Evolutionary conservation across 345 rosid species (phyloP), one percentile per base, ranked within the genome.

Genomic region (Murraya paniculata): DNA sequence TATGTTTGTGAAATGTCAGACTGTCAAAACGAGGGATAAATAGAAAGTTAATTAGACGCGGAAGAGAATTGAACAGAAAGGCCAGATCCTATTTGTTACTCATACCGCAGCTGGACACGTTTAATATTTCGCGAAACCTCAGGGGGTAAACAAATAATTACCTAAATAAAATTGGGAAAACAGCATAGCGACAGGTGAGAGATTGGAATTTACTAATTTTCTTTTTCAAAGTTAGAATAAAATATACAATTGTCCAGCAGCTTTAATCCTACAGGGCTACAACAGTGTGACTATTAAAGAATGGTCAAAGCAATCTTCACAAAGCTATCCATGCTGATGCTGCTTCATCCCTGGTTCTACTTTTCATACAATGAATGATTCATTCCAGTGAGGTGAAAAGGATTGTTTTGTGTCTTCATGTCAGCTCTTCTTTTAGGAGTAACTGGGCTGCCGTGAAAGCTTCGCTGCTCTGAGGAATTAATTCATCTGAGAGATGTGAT

Each of bases 401-500:
- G 58, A 28, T 41, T 18, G 9, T 28, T 60, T 39, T 2, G 28
- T 9, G 59, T 41, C 9, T 24, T 48, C 35, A 16, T 11, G 9
- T 31, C 39, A 19, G 35, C 38, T 33, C 36, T 45, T 64, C 36
- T 2, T 21, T 19, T 41, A 21, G 70, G 21, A 5, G 56, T 1
- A 19, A 56, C 9, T 57, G 41, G 1, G 9, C 9, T n/a, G 45
- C 6, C 1, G 11, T 9, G 21, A 62, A 14, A 70, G 62, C 68
- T 60, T 48, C 7, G 62, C 2, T 0, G 24, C 61, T 69, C 56
- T 21, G 59, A 53, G 61, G 72, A 69, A 78, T 69, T 68, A 71
- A 78, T 13, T 80, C 83, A 48, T 68, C 83, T 9, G 53, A 10
- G 9, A 27, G 33, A 56, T 24, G 16, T 9, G 84, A 45, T 59